Base-by-base conservation (phyloP, 2,329 filamentous ascomycete species). In the Aspergillus ochraceus region DNA sequence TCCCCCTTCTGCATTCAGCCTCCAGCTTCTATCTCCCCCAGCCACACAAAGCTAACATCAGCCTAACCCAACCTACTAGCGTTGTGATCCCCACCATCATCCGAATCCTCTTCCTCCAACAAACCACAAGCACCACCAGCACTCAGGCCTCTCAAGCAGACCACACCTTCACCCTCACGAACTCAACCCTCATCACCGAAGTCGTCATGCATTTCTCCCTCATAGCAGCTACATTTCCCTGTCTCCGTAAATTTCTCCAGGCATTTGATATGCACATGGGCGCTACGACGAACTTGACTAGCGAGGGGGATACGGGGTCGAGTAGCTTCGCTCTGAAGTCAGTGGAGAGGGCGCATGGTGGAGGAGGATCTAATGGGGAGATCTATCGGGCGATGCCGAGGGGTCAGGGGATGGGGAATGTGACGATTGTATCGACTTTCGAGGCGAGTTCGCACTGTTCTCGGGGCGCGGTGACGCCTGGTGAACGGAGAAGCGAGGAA, bases 131-230 rank as follows among this genome's bases (percentile, higher is more conserved):
- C n/a, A 11, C 22, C 8, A 47, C 36, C 19, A 32, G 24, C 0
- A 6, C 17, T 1, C 3, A 14, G 0, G 20, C 17, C 4, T 9
- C 14, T 17, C n/a, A 9, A 2, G 19, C 20, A 17, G 45, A 55
- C 32, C 9, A 24, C 6, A 55, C 45, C 6, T 49, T 49, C 39
- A 17, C 24, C 3, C 29, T 55, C n/a, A 36, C 53, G 4, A 30
- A 55, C 1, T 17, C 53, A 0, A 46, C 47, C 5, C 17, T 55
- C 1, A 20, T 49, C n/a, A 49, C 53, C 6, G 53, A 55, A 49
- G 45, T 55, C n/a, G 42, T 45, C 2, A 55, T 55, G 53, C 53
- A 55, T 17, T 55, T 55, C 10, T 49, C 53, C 5, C 53, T 55
- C 26, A 55, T 55, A 12, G 45, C 45, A 9, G 53, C 53, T 2